phyloP scores from a whole-genome alignment of 2,329 filamentous ascomycete species.

The Fusarium dimerum region DNA sequence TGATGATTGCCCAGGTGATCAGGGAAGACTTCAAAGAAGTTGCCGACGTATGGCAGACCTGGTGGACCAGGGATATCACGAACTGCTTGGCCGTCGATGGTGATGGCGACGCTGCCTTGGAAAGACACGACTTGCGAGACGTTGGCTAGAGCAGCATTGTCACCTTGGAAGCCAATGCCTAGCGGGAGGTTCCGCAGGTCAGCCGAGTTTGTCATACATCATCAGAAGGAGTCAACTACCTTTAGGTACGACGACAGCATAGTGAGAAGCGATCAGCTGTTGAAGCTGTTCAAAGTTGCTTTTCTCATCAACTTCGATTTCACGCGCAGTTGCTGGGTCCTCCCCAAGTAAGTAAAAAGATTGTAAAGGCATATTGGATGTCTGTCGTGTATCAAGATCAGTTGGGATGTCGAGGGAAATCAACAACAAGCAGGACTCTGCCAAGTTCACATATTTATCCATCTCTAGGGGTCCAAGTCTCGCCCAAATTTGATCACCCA shows the following conservation, averaged over 20 bases:
- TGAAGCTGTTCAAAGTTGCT: conserved; percentile 40
- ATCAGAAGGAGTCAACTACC: conserved; percentile 31
- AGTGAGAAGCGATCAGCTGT: conserved; percentile 43
- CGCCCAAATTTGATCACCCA: too few species aligned
- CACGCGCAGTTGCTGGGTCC: conserved; percentile 35
- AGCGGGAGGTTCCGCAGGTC: too few species aligned
- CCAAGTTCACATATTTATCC: too few species aligned
- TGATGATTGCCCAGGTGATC: conserved; percentile 60
- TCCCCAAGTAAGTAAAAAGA: conserved; percentile 46
- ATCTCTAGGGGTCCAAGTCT: too few species aligned
- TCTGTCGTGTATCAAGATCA: not conserved
- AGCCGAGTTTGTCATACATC: too few species aligned
- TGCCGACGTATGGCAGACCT: conserved; percentile 51
- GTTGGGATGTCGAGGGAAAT: too few species aligned
- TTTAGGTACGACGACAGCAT: conserved; percentile 44
- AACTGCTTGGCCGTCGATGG: conserved; percentile 50
- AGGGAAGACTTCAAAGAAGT: conserved; percentile 56
- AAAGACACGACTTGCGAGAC: conserved; percentile 38
- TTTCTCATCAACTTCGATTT: conserved; percentile 38
- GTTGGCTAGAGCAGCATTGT: conserved; percentile 33
- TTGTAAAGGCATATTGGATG: conserved; percentile 36
- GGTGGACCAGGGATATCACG: conserved; percentile 52
- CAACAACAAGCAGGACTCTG: too few species aligned
- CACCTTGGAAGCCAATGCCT: conserved; percentile 41
- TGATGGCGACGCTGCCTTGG: conserved; percentile 41